Evolutionary conservation across 1,284 basidiomycete species (phyloP), one percentile per base, ranked within the genome.

Genomic region (Ustilago crameri): DNA sequence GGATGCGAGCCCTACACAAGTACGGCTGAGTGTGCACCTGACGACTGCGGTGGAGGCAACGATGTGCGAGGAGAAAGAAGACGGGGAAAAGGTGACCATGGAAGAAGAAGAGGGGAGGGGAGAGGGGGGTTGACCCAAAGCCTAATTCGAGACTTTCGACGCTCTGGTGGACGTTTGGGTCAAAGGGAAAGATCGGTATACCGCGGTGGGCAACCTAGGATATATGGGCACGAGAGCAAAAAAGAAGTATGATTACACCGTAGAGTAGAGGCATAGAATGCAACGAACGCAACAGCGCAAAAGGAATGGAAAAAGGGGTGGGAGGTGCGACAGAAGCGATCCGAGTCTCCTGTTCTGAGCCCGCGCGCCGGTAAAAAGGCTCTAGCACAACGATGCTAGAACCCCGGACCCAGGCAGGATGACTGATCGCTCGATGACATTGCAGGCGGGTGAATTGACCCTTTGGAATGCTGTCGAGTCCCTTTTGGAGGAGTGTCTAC

Each of bases 111-210:
- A 40, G 49, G 15, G 40, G 14, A 30, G 24, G 27, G 23, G 40
- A 48, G 23, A 23, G 27, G n/a, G 53, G 62, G 49, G 52, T 17
- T 56, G 67, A 70, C 67, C 67, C 67, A 70, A 70, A 64, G 67
- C 67, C 67, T 59, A 37, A 70, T 70, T 70, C 67, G 67, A 70
- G 67, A 42, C 67, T 70, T 58, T 22, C 47, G 27, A 45, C 52
- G 67, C 67, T 70, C 67, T 70, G 67, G 67, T 70, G 67, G 67
- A 56, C 67, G 40, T 60, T 70, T 65, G 67, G 67, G 67, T 70
- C 67, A 54, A 48, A 42, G 22, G 20, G 26, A 42, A 12, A 9
- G 41, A 22, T 27, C 22, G 27, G 18, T 17, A 35, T 43, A 23
- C 23, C 44, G n/a, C 24, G 8, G n/a, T 12, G 30, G 30, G 34